Evolutionary conservation across 805 yeast genomes (phyloP).

Genomic region (Candida hungchunana): DNA sequence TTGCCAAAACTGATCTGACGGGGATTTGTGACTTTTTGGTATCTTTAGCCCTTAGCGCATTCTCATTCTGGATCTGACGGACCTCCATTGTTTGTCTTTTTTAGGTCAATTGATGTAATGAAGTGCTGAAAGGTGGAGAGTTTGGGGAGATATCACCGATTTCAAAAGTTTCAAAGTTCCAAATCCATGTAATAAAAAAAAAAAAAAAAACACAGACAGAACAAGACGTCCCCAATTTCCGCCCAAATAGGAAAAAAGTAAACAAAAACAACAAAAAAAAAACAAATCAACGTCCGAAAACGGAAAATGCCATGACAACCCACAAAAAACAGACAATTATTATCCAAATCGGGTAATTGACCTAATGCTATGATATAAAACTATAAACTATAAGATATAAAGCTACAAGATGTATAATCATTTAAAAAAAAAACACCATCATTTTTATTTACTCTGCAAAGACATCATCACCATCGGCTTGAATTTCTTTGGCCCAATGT

Average conservation of each 20-base stretch:
- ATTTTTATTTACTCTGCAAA: not conserved
- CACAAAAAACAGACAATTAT: not conserved
- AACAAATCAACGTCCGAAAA: not conserved
- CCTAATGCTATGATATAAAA: too few species aligned
- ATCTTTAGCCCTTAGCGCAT: slow-evolving; percentile 14
- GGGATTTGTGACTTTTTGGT: slow-evolving; percentile 24
- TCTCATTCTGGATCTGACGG: slow-evolving; percentile 22
- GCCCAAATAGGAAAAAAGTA: slow-evolving; percentile 2
- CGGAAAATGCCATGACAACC: too few species aligned
- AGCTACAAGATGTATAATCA: not conserved
- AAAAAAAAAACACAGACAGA: not conserved
- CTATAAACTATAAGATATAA: not conserved
- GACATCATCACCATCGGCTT: slow-evolving; percentile 1
- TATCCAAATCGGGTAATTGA: not conserved
- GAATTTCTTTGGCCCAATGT: slow-evolving; percentile 31
- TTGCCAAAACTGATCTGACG: slow-evolving; percentile 26
- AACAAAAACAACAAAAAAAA: slow-evolving; percentile 1
- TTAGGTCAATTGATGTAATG: too few species aligned
- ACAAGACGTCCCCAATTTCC: slow-evolving; percentile 1
- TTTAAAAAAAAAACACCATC: too few species aligned
- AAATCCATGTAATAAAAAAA: slow-evolving; percentile 2
- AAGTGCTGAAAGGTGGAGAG: too few species aligned
- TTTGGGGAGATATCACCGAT: not conserved
- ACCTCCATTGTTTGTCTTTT: too few species aligned
- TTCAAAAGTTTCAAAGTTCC: too few species aligned